These are phyloP conservation scores for Daldinia decipiens DNA, from an alignment of 495 filamentous ascomycete genomes.

Conservation along the genomic window DNA sequence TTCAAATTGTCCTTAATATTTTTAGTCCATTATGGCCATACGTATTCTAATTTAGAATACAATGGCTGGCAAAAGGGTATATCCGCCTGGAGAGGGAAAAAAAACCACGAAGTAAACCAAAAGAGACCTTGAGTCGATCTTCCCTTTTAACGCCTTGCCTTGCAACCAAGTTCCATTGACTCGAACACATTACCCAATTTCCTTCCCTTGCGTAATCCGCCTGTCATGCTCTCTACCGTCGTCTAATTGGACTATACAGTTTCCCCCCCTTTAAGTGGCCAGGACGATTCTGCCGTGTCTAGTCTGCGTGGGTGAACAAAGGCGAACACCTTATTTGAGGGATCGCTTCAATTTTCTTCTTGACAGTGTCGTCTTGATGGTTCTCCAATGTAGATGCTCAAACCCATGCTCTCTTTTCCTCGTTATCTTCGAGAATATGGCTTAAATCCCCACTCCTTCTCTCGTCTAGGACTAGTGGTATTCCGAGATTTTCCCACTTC, in stretches of 20 bases:
- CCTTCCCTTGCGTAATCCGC: conserved; percentile 7
- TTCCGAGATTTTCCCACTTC: neutral
- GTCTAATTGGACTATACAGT: neutral
- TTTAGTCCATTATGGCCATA: neutral
- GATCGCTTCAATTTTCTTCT: too few relatives aligned
- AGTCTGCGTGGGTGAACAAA: too few relatives aligned
- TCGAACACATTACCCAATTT: conserved; percentile 13
- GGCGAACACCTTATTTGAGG: too few relatives aligned
- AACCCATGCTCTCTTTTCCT: too few relatives aligned
- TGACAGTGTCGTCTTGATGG: too few relatives aligned
- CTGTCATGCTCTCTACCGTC: neutral
- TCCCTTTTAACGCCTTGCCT: conserved; percentile 37
- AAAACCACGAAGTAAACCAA: conserved; percentile 12
- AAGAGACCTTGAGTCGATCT: conserved; percentile 21
- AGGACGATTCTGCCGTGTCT: too few relatives aligned
- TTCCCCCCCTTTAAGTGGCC: too few relatives aligned
- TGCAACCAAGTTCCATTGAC: conserved; percentile 18
- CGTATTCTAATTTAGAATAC: neutral
- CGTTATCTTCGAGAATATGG: too few relatives aligned
- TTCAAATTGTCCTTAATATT: neutral
- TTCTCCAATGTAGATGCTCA: too few relatives aligned
- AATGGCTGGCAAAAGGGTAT: conserved; percentile 11
- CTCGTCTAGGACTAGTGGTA: neutral
- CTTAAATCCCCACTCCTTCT: neutral
- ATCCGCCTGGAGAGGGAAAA: neutral